A percentile compares a stretch with the other conserved stretches of the same genome.
Conservation (phyloP, 202 grass and related monocot genomes). For the Cymbopogon flexuosus region DNA sequence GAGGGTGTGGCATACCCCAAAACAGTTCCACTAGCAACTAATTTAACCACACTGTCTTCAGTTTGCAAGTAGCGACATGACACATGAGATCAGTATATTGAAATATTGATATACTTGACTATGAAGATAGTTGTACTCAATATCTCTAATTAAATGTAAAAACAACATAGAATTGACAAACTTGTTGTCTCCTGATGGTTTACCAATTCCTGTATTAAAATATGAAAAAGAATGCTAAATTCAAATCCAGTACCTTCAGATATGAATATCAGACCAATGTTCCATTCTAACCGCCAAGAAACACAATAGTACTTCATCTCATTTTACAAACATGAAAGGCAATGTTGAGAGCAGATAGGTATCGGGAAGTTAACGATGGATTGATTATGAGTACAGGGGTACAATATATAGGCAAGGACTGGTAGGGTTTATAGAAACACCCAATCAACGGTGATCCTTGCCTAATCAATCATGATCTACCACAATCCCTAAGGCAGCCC, state of each 20-base stretch:
- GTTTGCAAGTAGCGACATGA: not conserved
- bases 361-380: too few relatives aligned
- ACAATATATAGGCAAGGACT: too few relatives aligned
- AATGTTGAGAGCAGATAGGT: too few relatives aligned
- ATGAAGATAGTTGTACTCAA: not conserved
- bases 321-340: constrained; percentile 1
- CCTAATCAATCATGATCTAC: too few relatives aligned
- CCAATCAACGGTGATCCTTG: too few relatives aligned
- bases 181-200: not conserved
- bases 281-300: not conserved
- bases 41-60: constrained; percentile 6
- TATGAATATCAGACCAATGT: constrained; percentile 16
- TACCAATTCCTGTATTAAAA: constrained; percentile 13
- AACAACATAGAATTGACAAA: not conserved
- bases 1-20: not conserved
- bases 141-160: not conserved
- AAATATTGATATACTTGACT: constrained; percentile 7
- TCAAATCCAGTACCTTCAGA: not conserved
- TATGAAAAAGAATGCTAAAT: not conserved
- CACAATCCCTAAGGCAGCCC: too few relatives aligned
- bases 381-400: too few relatives aligned
- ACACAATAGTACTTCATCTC: not conserved
- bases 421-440: too few relatives aligned
- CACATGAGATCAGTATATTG: not conserved
- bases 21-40: constrained; percentile 13